These are phyloP conservation scores for Boletus rubropictus DNA, from an alignment of 768 basidiomycete species.

Conservation along the genomic window DNA sequence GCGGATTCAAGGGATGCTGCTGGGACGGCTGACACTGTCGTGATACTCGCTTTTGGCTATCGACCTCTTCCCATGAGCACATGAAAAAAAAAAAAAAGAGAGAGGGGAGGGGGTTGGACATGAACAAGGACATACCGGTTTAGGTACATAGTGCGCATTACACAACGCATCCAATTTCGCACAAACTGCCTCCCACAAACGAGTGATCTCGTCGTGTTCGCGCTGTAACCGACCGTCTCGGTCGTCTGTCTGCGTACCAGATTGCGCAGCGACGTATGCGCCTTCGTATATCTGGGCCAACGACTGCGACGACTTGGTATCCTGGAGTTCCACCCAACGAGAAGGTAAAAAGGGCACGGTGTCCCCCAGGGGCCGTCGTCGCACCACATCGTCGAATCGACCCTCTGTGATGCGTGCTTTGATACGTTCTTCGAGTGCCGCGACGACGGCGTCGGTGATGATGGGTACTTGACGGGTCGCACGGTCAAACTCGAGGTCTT, in stretches of 20 bases:
- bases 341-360: conserved; percentile 91
- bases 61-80: neutral
- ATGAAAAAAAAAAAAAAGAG: neutral
- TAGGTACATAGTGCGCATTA: conserved; percentile 94
- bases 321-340: conserved; percentile 80
- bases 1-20: conserved; percentile 85
- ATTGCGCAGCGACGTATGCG: conserved; percentile 71
- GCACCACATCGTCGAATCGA: conserved; percentile 87
- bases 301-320: conserved; percentile 80
- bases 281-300: conserved; percentile 96
- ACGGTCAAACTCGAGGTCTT: conserved; percentile 93
- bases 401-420: conserved; percentile 81
- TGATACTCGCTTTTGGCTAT: conserved; percentile 86
- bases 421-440: conserved; percentile 81
- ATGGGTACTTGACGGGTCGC: conserved; percentile 81
- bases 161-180: conserved; percentile 88
- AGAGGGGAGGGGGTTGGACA: neutral
- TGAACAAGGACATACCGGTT: conserved; percentile 54
- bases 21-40: conserved; percentile 75
- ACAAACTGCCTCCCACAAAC: conserved; percentile 79
- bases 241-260: conserved; percentile 55
- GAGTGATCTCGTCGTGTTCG: conserved; percentile 84
- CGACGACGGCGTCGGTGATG: conserved; percentile 83
- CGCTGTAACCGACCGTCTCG: conserved; percentile 83
- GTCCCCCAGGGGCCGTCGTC: conserved; percentile 61